Evolutionary conservation across 352 stramenopile genomes (phyloP).

Genomic region (Pythium pyrilobum): DNA sequence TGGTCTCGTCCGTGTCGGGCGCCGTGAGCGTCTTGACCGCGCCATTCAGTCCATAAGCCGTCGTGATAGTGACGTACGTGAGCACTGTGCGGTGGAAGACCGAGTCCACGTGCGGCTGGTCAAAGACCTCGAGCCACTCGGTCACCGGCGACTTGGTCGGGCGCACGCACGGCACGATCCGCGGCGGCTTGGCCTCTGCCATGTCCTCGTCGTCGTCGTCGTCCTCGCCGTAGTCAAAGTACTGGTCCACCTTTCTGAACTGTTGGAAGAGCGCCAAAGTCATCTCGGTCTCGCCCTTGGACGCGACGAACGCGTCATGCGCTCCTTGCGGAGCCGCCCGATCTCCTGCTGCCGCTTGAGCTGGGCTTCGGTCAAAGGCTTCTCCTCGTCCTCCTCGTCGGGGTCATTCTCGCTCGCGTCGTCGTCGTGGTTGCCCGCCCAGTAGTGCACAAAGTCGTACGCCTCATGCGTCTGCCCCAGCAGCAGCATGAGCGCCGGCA

Average conservation of each 20-base stretch:
- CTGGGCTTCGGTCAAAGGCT: background rate
- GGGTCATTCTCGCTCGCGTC: background rate
- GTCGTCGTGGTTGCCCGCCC: conserved; percentile 2
- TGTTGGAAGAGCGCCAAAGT: background rate
- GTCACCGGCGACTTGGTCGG: background rate
- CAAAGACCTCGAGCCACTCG: background rate
- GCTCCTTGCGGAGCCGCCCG: too few relatives aligned
- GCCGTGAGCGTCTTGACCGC: background rate
- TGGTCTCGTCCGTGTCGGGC: background rate
- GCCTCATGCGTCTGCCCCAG: conserved; percentile 4
- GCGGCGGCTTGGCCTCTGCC: background rate
- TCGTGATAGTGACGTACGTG: background rate
- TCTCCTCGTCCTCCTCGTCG: background rate
- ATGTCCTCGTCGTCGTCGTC: background rate
- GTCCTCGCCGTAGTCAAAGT: too few relatives aligned
- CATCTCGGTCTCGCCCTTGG: background rate
- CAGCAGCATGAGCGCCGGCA: conserved; percentile 1
- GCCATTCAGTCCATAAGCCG: background rate
- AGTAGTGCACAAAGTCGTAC: conserved; percentile 11
- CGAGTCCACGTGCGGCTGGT: background rate
- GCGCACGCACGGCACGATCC: background rate
- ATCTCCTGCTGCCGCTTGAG: background rate
- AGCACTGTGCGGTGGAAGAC: background rate
- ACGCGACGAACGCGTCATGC: too few relatives aligned
- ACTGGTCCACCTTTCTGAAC: too few relatives aligned